These are phyloP conservation scores for Chlamydomonas asymmetrica DNA, from an alignment of 139 green algal species.

Conservation along the genomic window DNA sequence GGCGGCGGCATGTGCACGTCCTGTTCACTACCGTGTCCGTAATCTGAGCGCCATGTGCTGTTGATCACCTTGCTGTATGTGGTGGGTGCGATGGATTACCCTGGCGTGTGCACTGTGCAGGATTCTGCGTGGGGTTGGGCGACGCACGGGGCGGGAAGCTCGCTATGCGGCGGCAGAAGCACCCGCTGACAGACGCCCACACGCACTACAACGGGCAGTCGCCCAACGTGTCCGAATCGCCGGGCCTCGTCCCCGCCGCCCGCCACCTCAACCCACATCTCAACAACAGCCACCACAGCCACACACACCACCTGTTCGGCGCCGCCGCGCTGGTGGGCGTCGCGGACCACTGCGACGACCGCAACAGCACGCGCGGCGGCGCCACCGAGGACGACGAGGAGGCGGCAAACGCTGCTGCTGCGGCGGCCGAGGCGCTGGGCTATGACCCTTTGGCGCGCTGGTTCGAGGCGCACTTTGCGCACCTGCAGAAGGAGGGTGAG, in stretches of 20 bases:
- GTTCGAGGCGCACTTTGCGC: slow-evolving; percentile 34
- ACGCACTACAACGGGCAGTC: slow-evolving; percentile 21
- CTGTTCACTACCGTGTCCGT: too few relatives aligned
- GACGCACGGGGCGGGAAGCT: too few relatives aligned
- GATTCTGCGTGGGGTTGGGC: too few relatives aligned
- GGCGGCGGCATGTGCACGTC: too few relatives aligned
- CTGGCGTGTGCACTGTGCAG: too few relatives aligned
- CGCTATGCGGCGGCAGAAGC: neutral
- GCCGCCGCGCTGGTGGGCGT: too few relatives aligned
- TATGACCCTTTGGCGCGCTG: slow-evolving; percentile 36
- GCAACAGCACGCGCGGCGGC: neutral
- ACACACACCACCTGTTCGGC: neutral
- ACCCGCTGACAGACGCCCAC: neutral
- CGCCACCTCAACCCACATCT: neutral
- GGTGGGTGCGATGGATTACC: too few relatives aligned
- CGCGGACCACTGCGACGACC: slow-evolving; percentile 3
- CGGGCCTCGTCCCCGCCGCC: neutral
- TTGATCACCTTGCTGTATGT: too few relatives aligned
- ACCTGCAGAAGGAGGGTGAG: slow-evolving; percentile 26
- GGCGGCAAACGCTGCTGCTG: neutral
- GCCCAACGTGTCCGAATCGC: slow-evolving; percentile 16
- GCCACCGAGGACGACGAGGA: slow-evolving; percentile 1
- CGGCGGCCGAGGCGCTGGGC: neutral
- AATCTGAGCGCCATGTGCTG: too few relatives aligned
- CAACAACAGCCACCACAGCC: neutral